Conservation (phyloP, 176 grass and related monocot genomes). For the Avena atlantica region DNA sequence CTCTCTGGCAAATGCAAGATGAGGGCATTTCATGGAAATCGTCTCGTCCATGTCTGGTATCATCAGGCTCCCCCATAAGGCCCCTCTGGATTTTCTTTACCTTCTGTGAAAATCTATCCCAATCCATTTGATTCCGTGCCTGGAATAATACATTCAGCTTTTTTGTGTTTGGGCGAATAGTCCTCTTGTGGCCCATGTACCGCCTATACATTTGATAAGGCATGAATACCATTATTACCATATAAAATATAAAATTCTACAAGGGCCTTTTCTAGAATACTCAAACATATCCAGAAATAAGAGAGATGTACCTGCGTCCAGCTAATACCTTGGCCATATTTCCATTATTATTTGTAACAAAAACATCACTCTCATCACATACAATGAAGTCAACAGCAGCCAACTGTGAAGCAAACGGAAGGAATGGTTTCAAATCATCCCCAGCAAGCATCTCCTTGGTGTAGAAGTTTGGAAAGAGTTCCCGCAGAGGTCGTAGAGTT, state of each 20-base stretch:
- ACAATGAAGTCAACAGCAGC: slow-evolving; percentile 94
- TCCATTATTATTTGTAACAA: slow-evolving; percentile 95
- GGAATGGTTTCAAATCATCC: slow-evolving; percentile 72
- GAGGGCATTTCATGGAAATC: slow-evolving; percentile 95
- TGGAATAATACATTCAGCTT: slow-evolving; percentile 75
- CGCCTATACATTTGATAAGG: slow-evolving; percentile 55
- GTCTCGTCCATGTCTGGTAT: slow-evolving; percentile 69
- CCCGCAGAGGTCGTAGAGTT: slow-evolving; percentile 73
- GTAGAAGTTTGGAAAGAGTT: slow-evolving; percentile 89
- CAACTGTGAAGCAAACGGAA: slow-evolving; percentile 79
- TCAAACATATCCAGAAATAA: slow-evolving; percentile 1
- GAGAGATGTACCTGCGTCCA: slow-evolving; percentile 65
- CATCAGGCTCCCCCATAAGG: slow-evolving; percentile 85
- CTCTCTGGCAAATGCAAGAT: slow-evolving; percentile 75
- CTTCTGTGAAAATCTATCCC: slow-evolving; percentile 64
- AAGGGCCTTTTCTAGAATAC: background rate
- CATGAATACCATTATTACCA: slow-evolving; percentile 15
- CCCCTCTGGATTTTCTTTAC: slow-evolving; percentile 68
- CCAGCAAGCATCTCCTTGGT: slow-evolving; percentile 87
- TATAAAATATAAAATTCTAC: background rate
- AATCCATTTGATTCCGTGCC: slow-evolving; percentile 54
- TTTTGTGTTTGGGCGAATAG: slow-evolving; percentile 84
- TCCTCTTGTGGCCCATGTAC: slow-evolving; percentile 96
- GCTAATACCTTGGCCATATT: slow-evolving; percentile 99
- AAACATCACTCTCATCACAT: slow-evolving; percentile 86